Evolutionary conservation across 371 early-diverging fungal species (phyloP).

Genomic region (Zopfochytrium polystomum): DNA sequence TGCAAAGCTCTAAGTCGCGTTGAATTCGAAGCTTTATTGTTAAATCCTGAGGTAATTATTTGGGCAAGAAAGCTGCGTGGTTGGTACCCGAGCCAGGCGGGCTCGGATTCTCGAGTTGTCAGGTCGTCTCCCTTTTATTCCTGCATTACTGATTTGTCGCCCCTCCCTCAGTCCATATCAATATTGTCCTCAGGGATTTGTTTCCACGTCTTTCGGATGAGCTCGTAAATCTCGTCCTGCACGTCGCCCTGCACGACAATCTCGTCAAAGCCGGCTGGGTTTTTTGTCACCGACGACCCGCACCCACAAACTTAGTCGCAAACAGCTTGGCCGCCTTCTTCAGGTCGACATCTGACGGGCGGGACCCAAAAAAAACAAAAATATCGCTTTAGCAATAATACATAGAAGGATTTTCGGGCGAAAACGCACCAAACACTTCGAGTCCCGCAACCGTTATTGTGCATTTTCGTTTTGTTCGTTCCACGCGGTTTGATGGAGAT

Average conservation of each 20-base stretch:
- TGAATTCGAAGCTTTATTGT: too few species aligned
- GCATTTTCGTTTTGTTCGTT: conserved; percentile 87
- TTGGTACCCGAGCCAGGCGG: too few species aligned
- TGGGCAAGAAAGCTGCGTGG: too few species aligned
- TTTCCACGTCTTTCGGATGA: conserved; percentile 38
- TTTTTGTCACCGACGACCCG: conserved; percentile 90
- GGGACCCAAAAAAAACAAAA: background rate
- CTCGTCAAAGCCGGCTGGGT: conserved; percentile 83
- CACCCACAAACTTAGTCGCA: conserved; percentile 85
- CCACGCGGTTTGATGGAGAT: conserved; percentile 76
- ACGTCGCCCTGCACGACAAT: conserved; percentile 93
- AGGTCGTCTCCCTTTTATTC: too few species aligned
- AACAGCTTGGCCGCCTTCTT: conserved; percentile 93
- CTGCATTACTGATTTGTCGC: too few species aligned
- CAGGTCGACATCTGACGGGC: conserved; percentile 72
- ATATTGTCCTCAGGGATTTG: conserved; percentile 2
- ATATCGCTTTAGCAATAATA: too few species aligned
- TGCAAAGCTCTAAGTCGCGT: too few species aligned
- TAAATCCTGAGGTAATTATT: too few species aligned
- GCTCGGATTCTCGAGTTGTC: too few species aligned
- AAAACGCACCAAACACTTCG: conserved; percentile 60
- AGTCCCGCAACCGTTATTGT: conserved; percentile 75
- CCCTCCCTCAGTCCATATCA: too few species aligned
- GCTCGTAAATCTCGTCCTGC: conserved; percentile 67
- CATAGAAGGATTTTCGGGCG: background rate